Conservation (phyloP, 352 stramenopile genomes). For the Phytophthora brassicae region DNA sequence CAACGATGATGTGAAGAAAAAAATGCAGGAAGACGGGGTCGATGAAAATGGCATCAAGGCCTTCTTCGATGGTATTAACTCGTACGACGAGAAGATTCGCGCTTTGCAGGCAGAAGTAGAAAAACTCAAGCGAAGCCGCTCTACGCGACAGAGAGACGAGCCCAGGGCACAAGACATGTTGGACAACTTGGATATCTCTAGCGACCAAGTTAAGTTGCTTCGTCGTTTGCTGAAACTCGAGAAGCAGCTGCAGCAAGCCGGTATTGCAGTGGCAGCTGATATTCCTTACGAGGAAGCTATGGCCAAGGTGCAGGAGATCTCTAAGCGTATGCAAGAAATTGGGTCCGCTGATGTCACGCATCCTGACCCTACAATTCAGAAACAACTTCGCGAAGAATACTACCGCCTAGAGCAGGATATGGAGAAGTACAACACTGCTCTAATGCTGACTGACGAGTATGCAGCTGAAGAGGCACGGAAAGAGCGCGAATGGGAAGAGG, state of each 20-base stretch:
- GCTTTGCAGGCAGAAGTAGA: constrained; percentile 80
- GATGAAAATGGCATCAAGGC: constrained; percentile 70
- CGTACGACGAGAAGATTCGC: constrained; percentile 83
- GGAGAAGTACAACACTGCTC: constrained; percentile 92
- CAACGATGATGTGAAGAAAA: constrained; percentile 68
- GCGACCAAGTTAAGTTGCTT: constrained; percentile 77
- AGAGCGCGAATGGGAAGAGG: constrained; percentile 91
- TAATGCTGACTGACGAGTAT: constrained; percentile 94
- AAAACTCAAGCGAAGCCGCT: constrained; percentile 74
- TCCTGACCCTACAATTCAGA: constrained; percentile 76
- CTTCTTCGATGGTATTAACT: constrained; percentile 86
- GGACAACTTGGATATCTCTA: constrained; percentile 68
- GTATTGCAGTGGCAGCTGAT: constrained; percentile 90
- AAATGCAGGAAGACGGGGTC: constrained; percentile 78
- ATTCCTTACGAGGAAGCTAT: constrained; percentile 93
- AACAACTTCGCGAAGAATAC: constrained; percentile 91
- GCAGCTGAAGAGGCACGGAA: constrained; percentile 88
- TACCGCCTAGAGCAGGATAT: constrained; percentile 93
- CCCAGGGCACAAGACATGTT: constrained; percentile 63
- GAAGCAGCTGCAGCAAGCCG: constrained; percentile 80
- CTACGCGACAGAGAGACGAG: constrained; percentile 50
- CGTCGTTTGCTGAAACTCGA: constrained; percentile 83
- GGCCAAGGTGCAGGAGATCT: constrained; percentile 89
- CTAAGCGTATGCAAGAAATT: constrained; percentile 92
- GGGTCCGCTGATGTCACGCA: constrained; percentile 90